These are phyloP conservation scores for Epichloe hybrida DNA, from an alignment of 2,329 filamentous ascomycete species.

Conservation along the genomic window DNA sequence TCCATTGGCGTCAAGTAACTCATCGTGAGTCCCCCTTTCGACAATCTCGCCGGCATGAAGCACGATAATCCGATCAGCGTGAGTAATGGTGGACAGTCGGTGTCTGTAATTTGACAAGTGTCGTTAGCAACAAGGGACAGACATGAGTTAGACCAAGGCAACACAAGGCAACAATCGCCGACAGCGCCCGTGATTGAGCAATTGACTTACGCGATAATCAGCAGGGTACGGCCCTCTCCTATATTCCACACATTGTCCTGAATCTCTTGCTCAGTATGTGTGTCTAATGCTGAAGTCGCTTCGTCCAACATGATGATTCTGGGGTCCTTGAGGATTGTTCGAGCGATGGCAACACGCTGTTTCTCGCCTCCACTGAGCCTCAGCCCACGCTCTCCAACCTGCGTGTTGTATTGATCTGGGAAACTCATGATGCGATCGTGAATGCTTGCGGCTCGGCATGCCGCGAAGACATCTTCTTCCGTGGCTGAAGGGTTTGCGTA, in stretches of 20 bases:
- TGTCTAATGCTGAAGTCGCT: conserved; percentile 81
- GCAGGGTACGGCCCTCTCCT: conserved; percentile 73
- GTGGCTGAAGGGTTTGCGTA: conserved; percentile 75
- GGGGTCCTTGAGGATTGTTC: conserved; percentile 84
- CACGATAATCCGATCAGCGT: conserved; percentile 74
- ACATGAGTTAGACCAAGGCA: too few relatives aligned
- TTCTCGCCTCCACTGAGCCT: conserved; percentile 84
- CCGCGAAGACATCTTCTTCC: conserved; percentile 68
- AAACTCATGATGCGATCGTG: conserved; percentile 86
- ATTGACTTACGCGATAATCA: conserved; percentile 73
- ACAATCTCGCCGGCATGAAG: conserved; percentile 62
- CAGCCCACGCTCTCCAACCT: conserved; percentile 80
- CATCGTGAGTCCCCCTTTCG: conserved; percentile 66
- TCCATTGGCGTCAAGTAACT: conserved; percentile 56
- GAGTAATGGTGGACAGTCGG: conserved; percentile 72
- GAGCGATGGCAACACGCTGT: conserved; percentile 83
- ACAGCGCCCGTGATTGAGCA: too few relatives aligned
- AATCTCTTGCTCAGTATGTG: conserved; percentile 86
- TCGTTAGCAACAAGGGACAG: conserved; percentile 9
- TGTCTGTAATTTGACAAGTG: conserved; percentile 33
- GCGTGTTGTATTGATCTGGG: conserved; percentile 77
- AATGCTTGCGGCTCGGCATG: conserved; percentile 77
- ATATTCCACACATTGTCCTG: conserved; percentile 74
- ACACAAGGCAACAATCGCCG: too few relatives aligned
- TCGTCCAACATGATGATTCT: conserved; percentile 88